These are phyloP conservation scores for Cryptosporidium sp. DNA, from an alignment of 169 alveolate species.

Conservation along the genomic window DNA sequence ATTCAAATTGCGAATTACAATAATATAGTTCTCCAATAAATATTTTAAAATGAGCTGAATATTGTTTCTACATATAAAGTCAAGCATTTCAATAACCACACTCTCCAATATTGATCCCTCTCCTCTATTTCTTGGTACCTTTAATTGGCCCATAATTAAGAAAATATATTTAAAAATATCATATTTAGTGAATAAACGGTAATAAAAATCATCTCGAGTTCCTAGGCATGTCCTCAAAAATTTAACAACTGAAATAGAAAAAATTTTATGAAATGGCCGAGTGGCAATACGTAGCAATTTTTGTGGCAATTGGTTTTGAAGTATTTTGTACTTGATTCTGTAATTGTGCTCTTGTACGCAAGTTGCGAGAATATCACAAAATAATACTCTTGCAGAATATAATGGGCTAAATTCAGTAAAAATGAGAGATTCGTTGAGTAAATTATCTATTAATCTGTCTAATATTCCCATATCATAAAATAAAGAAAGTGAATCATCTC, in stretches of 20 bases:
- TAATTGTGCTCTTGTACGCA: conserved; percentile 84
- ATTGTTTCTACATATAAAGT: conserved; percentile 61
- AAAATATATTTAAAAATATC: conserved; percentile 59
- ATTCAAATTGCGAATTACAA: conserved; percentile 4
- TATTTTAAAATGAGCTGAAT: conserved; percentile 42
- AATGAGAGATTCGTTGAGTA: conserved; percentile 61
- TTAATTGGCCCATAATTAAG: conserved; percentile 11
- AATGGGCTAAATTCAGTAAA: not conserved
- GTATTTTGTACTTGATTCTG: conserved; percentile 82
- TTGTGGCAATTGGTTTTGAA: conserved; percentile 81
- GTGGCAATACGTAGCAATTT: conserved; percentile 76
- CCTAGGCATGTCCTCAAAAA: conserved; percentile 80
- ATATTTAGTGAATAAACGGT: conserved; percentile 61
- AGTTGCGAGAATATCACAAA: conserved; percentile 80
- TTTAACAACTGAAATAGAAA: conserved; percentile 81
- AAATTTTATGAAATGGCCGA: conserved; percentile 81
- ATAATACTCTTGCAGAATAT: conserved; percentile 79
- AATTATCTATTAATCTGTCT: conserved; percentile 77
- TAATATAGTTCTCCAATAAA: conserved; percentile 36
- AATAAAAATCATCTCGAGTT: conserved; percentile 64
- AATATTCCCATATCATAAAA: conserved; percentile 84
- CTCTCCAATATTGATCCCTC: conserved; percentile 72
- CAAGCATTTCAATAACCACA: conserved; percentile 70
- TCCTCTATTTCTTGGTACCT: conserved; percentile 53
- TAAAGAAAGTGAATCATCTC: conserved; percentile 82